Percentiles rank a stretch among this genome's conserved stretches.
Conservation (phyloP, 169 alveolate species). For the Cystoisospora suis region DNA sequence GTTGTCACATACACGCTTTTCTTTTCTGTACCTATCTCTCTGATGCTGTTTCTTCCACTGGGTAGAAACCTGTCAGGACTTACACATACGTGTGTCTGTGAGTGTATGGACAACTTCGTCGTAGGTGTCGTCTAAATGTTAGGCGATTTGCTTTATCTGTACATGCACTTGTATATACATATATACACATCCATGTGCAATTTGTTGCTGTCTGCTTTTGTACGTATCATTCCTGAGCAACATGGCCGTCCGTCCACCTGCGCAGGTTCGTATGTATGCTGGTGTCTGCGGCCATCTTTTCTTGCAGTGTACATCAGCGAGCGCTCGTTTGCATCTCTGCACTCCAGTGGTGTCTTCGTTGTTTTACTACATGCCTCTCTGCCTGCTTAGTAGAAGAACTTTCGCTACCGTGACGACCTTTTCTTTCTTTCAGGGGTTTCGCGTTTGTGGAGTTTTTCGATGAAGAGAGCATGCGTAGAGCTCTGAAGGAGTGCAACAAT, state of each 20-base stretch:
- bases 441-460: background rate
- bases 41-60: background rate
- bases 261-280: background rate
- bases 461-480: background rate
- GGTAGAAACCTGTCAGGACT: background rate
- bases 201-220: no score
- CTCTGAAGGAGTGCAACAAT: background rate
- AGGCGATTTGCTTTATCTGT: no score
- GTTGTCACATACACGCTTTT: background rate
- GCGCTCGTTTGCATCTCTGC: background rate
- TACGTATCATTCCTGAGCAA: no score
- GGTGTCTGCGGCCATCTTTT: background rate
- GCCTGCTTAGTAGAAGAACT: background rate
- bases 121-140: no score
- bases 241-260: background rate
- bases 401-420: background rate
- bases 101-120: no score
- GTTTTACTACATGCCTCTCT: background rate
- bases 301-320: background rate
- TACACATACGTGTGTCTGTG: background rate
- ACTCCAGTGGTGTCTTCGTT: background rate
- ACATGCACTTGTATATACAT: background rate
- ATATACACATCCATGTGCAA: background rate
- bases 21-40: background rate
- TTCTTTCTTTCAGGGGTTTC: background rate